Evolutionary conservation across 768 basidiomycete species (phyloP).

Genomic region (Mrakia gelida): DNA sequence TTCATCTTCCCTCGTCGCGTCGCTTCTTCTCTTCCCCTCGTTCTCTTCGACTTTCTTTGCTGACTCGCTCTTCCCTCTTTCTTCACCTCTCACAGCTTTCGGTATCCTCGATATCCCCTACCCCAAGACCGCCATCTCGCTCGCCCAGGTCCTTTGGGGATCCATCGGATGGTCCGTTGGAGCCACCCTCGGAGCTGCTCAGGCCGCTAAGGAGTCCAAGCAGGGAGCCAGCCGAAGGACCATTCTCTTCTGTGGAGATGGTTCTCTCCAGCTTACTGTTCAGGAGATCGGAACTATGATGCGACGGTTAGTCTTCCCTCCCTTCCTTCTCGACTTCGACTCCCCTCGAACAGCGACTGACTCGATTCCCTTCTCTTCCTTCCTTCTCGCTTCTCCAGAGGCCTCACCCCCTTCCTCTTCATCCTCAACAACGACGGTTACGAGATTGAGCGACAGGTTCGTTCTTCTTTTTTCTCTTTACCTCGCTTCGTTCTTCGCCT

Average conservation of each 20-base stretch:
- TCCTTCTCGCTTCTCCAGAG: constrained; percentile 33
- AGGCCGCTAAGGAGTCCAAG: constrained; percentile 63
- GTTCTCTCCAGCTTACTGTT: constrained; percentile 52
- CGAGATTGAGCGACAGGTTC: constrained; percentile 73
- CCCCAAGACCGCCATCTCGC: constrained; percentile 61
- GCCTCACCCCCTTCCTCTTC: constrained; percentile 59
- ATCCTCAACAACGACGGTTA: constrained; percentile 51
- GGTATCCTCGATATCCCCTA: constrained; percentile 76
- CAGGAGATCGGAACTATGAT: constrained; percentile 60
- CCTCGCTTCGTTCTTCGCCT: too few species aligned
- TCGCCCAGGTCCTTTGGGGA: constrained; percentile 81
- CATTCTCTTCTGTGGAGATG: constrained; percentile 57
- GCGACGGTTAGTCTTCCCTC: constrained; percentile 43
- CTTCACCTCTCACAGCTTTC: constrained; percentile 51
- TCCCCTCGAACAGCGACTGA: neutral
- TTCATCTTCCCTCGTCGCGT: neutral
- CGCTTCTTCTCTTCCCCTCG: too few species aligned
- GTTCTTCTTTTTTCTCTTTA: too few species aligned
- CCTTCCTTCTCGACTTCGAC: neutral
- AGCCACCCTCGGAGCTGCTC: constrained; percentile 56
- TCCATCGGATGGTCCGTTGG: constrained; percentile 63
- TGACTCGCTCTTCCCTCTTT: neutral
- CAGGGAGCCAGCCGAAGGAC: constrained; percentile 55
- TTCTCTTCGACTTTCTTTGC: neutral
- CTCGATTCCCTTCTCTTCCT: neutral